Evolutionary conservation across 768 basidiomycete genomes (phyloP).

Genomic region (Tricholoma bakamatsutake): DNA sequence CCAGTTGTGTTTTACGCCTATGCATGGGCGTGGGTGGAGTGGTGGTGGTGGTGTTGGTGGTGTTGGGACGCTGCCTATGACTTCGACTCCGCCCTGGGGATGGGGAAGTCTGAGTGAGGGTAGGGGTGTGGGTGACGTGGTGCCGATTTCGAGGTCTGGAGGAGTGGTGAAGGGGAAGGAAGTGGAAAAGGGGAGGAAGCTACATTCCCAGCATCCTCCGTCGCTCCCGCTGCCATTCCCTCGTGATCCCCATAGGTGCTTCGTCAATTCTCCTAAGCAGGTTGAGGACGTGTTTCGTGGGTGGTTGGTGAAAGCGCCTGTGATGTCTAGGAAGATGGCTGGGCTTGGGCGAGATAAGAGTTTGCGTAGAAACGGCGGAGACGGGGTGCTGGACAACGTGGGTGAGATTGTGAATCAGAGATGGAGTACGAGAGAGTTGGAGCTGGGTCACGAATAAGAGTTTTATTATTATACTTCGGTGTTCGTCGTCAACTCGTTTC

Average conservation of each 20-base stretch:
- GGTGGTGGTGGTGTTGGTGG: not conserved
- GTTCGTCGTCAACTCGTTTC: too few species aligned
- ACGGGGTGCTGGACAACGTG: constrained; percentile 25
- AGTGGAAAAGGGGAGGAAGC: not conserved
- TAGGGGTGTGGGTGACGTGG: not conserved
- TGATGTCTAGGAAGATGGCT: not conserved
- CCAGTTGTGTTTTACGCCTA: constrained; percentile 48
- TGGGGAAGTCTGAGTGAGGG: not conserved
- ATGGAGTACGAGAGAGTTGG: constrained; percentile 24
- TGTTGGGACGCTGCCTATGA: not conserved
- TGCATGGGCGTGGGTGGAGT: constrained; percentile 8
- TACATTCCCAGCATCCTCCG: not conserved
- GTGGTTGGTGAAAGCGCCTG: not conserved
- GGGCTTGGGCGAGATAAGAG: not conserved
- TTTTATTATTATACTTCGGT: too few species aligned
- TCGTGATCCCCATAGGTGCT: not conserved
- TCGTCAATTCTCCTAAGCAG: constrained; percentile 10
- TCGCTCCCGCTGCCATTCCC: constrained; percentile 8
- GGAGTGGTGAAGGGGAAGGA: not conserved
- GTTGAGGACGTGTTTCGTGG: constrained; percentile 8
- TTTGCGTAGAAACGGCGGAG: constrained; percentile 3
- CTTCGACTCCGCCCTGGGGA: not conserved
- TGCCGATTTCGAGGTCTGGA: not conserved
- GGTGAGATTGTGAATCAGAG: constrained; percentile 31
- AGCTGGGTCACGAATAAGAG: constrained; percentile 1